Evolutionary conservation across 2,329 filamentous ascomycete species (phyloP), one percentile per base, ranked within the genome.

Genomic region (Ophiostoma australiae): DNA sequence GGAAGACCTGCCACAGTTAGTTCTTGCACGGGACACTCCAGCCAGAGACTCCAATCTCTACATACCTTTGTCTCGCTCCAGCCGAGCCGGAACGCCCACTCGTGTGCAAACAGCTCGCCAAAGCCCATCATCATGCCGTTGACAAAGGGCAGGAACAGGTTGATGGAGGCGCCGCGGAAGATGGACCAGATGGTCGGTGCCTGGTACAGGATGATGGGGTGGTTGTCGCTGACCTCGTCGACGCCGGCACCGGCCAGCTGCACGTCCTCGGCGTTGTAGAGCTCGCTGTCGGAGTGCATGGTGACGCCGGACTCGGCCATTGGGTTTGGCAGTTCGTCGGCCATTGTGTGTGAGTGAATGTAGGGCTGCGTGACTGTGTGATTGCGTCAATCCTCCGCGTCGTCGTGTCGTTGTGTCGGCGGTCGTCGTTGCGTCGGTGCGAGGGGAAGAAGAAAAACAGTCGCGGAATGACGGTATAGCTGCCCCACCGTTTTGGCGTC

Each of bases 91-190:
- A 94, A 99, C 1, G 95, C 95, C 69, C 92, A 90, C 82, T 99
- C 95, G 78, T 99, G 95, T 70, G 95, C 95, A 80, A 99, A 94
- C 69, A 99, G 82, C 82, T 99, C 95, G 75, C 95, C 95, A 78
- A 99, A 97, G 1, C 95, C 95, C 77, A 99, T 82, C 95, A 99
- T 99, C 84, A 99, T 87, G 67, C 95, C 95, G 81, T 99, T 99
- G 78, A 99, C 88, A 77, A 99, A 99, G 0, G 95, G 95, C 27
- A 99, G 82, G 1, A 99, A 77, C n/a, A 99, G 84, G 79, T 99
- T 99, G 81, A 99, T 99, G 6, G 94, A 93, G 20, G 93, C 92
- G 52, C 95, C 93, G 70, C 94, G 89, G 70, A 97, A 75, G 73
- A 99, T 80, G 11, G 91, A 89, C 92, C 92, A 97, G 65, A 96